Evolutionary conservation across 305 asterid species (phyloP).

Genomic region (Solanum hybrid): DNA sequence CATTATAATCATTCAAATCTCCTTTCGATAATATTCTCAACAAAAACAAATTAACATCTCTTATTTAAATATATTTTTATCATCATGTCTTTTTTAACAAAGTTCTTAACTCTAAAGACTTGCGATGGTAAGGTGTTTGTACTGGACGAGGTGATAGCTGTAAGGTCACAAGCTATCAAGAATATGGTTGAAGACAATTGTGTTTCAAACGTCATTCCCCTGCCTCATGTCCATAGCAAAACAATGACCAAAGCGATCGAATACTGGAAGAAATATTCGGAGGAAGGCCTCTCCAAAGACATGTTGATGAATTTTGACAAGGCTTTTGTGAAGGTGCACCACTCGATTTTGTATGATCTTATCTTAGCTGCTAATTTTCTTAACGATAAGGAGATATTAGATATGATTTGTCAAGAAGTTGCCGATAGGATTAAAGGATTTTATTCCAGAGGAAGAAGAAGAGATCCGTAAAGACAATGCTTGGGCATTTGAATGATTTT

Average conservation of each 20-base stretch:
- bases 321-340: not conserved
- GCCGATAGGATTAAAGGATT: not conserved
- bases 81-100: too few species aligned
- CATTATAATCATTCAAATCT: too few species aligned
- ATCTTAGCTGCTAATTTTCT: not conserved
- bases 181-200: slow-evolving; percentile 3
- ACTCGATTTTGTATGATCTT: not conserved
- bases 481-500: too few species aligned
- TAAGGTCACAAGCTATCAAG: not conserved
- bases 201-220: not conserved
- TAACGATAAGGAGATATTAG: not conserved
- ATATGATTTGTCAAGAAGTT: not conserved
- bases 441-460: too few species aligned
- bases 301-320: not conserved
- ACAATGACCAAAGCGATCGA: not conserved
- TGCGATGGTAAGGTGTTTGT: not conserved
- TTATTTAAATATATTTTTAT: too few species aligned
- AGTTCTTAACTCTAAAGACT: too few species aligned
- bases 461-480: too few species aligned
- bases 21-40: too few species aligned
- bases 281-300: not conserved
- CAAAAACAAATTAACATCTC: too few species aligned
- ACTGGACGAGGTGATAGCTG: not conserved
- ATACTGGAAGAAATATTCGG: not conserved
- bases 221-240: not conserved